Base-by-base conservation (phyloP, 257 asterid genomes). In the Rhazya stricta region DNA sequence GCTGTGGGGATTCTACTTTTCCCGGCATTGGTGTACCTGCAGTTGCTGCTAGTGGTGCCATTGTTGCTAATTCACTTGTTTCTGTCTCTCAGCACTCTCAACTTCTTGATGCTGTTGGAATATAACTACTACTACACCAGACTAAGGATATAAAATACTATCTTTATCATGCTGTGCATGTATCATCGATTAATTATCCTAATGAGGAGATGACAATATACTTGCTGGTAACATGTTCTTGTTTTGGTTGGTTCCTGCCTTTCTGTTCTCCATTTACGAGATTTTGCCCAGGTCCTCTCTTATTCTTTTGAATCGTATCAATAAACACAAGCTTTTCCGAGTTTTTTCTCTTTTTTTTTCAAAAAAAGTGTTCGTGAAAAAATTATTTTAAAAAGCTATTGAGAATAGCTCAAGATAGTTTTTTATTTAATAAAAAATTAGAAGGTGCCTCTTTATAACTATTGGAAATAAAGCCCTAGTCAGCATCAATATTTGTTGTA, bases 11-110 rank as follows among this genome's bases (percentile, higher is more conserved):
- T 82, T 94, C 98, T n/a, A 94, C 98, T 72, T 94, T 94, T 73
- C 98, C 98, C 0, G 98, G 98, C 27, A 94, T 94, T 0, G 97
- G 98, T 32, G 97, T 94, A 21, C 98, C 98, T 74, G 98, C 97
- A 10, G 98, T 94, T 80, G 98, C 98, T 37, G 97, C 98, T 42
- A 91, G 98, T 84, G 98, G 98, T 65, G 97, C 98, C 81, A 94
- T 94, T 70, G 98, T 94, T 51, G 98, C 97, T 8, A 94, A 94
- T 65, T 81, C 97, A 27, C 89, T 94, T 1, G 98, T 94, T 81
- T 90, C 98, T 2, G 97, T 94, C 58, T 81, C 96, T 71, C 89
- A 90, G 78, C 98, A 91, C 79, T 84, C 95, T 0, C 87, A 88
- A 67, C 97, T 94, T 80, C 97, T 94, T 67, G 98, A 94, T 79